Evolutionary conservation across 2,329 filamentous ascomycete species (phyloP).

Genomic region (Camillea tinctor): DNA sequence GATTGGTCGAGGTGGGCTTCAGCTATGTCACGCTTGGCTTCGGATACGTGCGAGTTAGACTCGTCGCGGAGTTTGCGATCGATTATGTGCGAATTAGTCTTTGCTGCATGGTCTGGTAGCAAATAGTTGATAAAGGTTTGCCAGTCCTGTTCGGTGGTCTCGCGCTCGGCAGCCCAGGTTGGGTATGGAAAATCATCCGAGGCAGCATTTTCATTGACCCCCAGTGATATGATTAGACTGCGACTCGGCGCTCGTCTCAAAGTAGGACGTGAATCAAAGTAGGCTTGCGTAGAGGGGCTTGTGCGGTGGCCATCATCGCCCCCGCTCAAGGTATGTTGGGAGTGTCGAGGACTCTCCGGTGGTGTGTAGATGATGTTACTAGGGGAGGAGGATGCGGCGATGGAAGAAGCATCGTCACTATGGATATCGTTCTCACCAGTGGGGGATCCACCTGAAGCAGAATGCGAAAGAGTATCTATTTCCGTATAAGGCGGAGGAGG

Average conservation of each 20-base stretch:
- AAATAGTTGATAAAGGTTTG: constrained; percentile 58
- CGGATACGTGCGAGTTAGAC: constrained; percentile 26
- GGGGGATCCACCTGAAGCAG: constrained; percentile 37
- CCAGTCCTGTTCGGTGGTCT: constrained; percentile 55
- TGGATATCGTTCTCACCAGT: constrained; percentile 23
- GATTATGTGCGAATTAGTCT: constrained; percentile 45
- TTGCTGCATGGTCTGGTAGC: constrained; percentile 46
- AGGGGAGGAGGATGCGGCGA: constrained; percentile 40
- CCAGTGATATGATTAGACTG: constrained; percentile 34
- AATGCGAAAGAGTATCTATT: constrained; percentile 53
- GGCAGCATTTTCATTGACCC: constrained; percentile 34
- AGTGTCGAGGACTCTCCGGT: constrained; percentile 45
- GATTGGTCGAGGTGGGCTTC: constrained; percentile 43
- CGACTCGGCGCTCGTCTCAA: constrained; percentile 10
- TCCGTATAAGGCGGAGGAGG: constrained; percentile 59
- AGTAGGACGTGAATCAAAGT: constrained; percentile 47
- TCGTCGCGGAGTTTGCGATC: constrained; percentile 50
- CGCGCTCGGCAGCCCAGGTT: constrained; percentile 37
- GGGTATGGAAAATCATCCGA: constrained; percentile 47
- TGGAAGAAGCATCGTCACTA: constrained; percentile 38
- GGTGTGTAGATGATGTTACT: constrained; percentile 52
- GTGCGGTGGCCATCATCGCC: constrained; percentile 26
- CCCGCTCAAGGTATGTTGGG: constrained; percentile 29
- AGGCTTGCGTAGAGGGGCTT: constrained; percentile 38
- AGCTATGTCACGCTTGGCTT: constrained; percentile 32